phyloP scores from a whole-genome alignment of 108 stramenopile species.

The Nitzschia inconspicua region DNA sequence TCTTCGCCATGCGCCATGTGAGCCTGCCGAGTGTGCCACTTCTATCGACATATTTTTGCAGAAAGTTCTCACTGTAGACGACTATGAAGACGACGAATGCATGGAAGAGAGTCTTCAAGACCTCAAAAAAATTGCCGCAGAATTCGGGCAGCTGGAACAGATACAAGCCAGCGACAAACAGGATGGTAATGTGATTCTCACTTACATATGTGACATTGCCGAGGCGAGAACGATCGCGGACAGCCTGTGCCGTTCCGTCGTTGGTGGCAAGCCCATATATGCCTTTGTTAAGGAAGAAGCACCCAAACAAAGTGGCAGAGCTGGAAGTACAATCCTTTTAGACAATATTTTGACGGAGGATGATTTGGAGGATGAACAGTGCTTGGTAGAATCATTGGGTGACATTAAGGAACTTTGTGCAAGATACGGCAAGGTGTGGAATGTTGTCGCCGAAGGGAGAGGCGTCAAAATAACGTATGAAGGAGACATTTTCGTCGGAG shows the following conservation, averaged over 20 bases:
- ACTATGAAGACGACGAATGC: conserved; percentile 66
- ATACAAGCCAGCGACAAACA: not conserved
- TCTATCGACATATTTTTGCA: conserved; percentile 31
- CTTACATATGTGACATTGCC: not conserved
- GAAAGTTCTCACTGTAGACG: conserved; percentile 61
- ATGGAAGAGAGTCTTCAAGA: conserved; percentile 62
- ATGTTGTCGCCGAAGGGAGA: conserved; percentile 7
- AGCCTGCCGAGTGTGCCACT: too few relatives aligned
- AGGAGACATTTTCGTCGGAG: conserved; percentile 13
- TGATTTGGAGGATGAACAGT: conserved; percentile 78
- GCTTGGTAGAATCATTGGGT: conserved; percentile 62
- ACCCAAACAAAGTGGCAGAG: not conserved
- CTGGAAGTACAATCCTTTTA: conserved; percentile 26
- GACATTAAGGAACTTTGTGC: conserved; percentile 57
- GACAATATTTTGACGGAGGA: conserved; percentile 73
- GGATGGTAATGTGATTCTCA: conserved; percentile 6
- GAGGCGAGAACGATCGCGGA: not conserved
- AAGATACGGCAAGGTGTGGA: conserved; percentile 16
- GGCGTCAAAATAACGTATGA: conserved; percentile 20
- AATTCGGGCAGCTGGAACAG: not conserved
- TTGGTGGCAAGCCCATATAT: conserved; percentile 7
- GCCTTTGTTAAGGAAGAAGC: conserved; percentile 2
- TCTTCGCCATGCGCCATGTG: not conserved
- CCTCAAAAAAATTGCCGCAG: conserved; percentile 36
- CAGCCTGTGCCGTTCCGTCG: not conserved